A percentile compares a stretch with the other conserved stretches of the same genome.
Conservation (phyloP, 495 filamentous ascomycete genomes). For the Penicillium malachiteum region DNA sequence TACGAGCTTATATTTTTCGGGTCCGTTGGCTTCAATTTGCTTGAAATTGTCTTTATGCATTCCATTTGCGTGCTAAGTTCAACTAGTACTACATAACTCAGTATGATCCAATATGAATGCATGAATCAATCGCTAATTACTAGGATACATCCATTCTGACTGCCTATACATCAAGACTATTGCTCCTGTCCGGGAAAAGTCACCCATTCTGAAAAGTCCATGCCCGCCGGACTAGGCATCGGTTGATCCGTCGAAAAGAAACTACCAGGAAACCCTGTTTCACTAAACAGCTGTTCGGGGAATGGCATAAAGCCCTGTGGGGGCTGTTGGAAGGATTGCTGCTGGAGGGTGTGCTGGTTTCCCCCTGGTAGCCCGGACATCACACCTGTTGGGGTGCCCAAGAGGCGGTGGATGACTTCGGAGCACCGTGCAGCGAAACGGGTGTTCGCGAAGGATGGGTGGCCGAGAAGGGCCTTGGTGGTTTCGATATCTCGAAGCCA, state of each 20-base stretch:
- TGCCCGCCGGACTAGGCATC: conserved; percentile 29
- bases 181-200: conserved; percentile 33
- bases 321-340: conserved; percentile 15
- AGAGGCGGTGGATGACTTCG: conserved; percentile 46
- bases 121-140: no score
- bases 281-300: conserved; percentile 40
- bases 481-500: conserved; percentile 51
- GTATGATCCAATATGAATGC: no score
- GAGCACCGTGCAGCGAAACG: conserved; percentile 44
- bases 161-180: conserved; percentile 13
- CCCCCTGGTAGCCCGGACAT: conserved; percentile 4
- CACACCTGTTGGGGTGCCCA: conserved; percentile 29
- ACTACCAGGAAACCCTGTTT: conserved; percentile 35
- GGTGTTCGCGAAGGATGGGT: conserved; percentile 44
- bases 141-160: background rate
- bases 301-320: conserved; percentile 40
- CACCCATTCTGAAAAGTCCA: conserved; percentile 51
- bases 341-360: conserved; percentile 13
- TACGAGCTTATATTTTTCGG: no score
- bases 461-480: conserved; percentile 44
- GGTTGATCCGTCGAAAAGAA: conserved; percentile 43
- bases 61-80: background rate
- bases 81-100: no score
- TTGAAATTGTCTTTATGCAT: no score
- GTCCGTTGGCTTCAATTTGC: no score